Conservation (phyloP, 768 basidiomycete species). For the Lactifluus piperatus region DNA sequence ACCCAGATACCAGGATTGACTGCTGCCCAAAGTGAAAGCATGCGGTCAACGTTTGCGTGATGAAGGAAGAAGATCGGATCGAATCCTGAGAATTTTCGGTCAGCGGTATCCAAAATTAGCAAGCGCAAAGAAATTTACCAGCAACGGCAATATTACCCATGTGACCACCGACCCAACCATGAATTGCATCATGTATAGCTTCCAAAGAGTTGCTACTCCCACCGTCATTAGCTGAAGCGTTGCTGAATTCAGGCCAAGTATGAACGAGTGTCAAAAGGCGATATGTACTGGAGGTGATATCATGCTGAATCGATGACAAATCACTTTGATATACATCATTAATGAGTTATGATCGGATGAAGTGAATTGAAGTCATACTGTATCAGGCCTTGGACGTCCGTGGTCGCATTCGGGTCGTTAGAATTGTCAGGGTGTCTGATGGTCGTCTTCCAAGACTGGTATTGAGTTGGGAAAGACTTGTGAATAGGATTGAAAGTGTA, state of each 20-base stretch:
- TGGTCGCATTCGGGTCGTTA: too few relatives aligned
- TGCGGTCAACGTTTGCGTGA: constrained; percentile 45
- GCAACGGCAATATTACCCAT: constrained; percentile 24
- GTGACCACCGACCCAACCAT: constrained; percentile 26
- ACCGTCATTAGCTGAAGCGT: constrained; percentile 32
- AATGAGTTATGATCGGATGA: too few relatives aligned
- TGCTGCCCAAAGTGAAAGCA: constrained; percentile 43
- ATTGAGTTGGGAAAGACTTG: too few relatives aligned
- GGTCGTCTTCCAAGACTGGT: too few relatives aligned
- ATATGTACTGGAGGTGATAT: constrained; percentile 17
- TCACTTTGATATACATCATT: too few relatives aligned
- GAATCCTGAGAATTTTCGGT: constrained; percentile 30
- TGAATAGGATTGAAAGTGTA: constrained; percentile 36
- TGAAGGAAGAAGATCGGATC: constrained; percentile 50
- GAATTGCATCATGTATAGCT: constrained; percentile 41
- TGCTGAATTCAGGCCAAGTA: constrained; percentile 40
- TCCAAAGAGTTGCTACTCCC: constrained; percentile 40
- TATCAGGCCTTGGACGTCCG: too few relatives aligned
- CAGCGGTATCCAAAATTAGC: constrained; percentile 20
- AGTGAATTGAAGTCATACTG: too few relatives aligned
- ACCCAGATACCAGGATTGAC: constrained; percentile 37
- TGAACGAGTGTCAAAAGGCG: constrained; percentile 32
- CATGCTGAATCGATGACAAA: constrained; percentile 5
- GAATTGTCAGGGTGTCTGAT: too few relatives aligned
- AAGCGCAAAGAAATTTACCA: constrained; percentile 32